Percentiles rank a stretch among this genome's conserved stretches.
Conservation (phyloP, 768 basidiomycete species). For the Coprinellus micaceus region DNA sequence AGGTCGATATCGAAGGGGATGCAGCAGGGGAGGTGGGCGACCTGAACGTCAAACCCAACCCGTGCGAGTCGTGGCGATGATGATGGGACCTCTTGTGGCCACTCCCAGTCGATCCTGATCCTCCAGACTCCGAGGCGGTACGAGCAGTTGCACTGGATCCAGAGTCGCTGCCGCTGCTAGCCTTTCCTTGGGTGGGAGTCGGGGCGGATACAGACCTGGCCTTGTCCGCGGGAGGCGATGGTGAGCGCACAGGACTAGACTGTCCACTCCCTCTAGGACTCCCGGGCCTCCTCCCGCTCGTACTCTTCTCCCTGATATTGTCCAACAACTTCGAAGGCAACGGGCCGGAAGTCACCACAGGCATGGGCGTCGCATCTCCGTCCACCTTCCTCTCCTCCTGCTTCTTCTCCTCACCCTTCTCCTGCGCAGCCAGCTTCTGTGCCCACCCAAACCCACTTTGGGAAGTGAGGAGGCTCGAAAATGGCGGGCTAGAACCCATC, state of each 20-base stretch:
- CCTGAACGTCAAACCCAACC: neutral
- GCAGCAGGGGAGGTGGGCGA: neutral
- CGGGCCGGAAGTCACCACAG: neutral
- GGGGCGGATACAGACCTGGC: neutral
- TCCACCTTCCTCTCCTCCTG: neutral
- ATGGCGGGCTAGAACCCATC: slow-evolving; percentile 31
- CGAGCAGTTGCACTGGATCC: neutral
- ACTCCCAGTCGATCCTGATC: neutral
- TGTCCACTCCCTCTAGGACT: neutral
- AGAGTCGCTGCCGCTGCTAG: neutral
- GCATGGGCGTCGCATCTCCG: neutral
- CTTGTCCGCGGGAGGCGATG: no score
- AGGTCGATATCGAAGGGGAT: slow-evolving; percentile 2
- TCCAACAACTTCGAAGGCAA: slow-evolving; percentile 12
- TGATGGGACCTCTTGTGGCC: neutral
- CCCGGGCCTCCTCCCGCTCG: slow-evolving; percentile 9
- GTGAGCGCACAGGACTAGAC: neutral
- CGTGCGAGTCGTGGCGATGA: neutral
- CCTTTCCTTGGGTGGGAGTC: neutral
- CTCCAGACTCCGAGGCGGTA: neutral
- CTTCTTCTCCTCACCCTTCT: neutral
- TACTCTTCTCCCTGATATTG: slow-evolving; percentile 26
- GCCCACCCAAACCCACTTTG: neutral
- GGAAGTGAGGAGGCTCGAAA: slow-evolving; percentile 20
- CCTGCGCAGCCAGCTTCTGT: neutral